These are phyloP conservation scores for Saccharomyces pastorianus DNA, from an alignment of 1,139 yeast species.

Conservation along the genomic window DNA sequence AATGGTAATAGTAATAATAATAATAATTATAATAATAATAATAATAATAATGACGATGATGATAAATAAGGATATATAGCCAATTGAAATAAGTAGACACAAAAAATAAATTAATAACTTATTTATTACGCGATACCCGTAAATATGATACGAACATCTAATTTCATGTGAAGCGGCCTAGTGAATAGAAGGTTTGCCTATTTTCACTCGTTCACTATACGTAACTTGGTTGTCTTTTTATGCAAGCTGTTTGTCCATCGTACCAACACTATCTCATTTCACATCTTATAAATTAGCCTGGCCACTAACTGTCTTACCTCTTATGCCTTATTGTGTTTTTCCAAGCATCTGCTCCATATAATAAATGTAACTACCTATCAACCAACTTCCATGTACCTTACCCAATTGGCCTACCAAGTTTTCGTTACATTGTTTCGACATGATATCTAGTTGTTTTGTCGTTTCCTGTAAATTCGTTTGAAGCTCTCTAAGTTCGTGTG, in stretches of 20 bases:
- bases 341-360: constrained; percentile 25
- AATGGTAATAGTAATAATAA: neutral
- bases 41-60: neutral
- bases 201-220: neutral
- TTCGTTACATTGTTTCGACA: constrained; percentile 28
- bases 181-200: neutral
- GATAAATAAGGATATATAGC: neutral
- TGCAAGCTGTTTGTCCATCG: neutral
- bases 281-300: neutral
- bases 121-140: neutral
- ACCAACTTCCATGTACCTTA: constrained; percentile 28
- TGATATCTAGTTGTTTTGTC: constrained; percentile 20
- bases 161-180: neutral
- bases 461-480: constrained; percentile 25
- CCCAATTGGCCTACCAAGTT: constrained; percentile 30
- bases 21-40: too few relatives aligned
- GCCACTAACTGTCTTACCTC: neutral
- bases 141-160: neutral
- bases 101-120: neutral
- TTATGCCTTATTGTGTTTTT: constrained; percentile 1
- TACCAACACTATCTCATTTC: neutral
- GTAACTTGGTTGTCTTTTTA: neutral
- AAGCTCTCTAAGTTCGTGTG: constrained; percentile 24
- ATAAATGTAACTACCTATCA: constrained; percentile 28
- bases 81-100: neutral